Conservation (phyloP, 2,329 filamentous ascomycete genomes). For the Beauveria pseudobassiana region DNA sequence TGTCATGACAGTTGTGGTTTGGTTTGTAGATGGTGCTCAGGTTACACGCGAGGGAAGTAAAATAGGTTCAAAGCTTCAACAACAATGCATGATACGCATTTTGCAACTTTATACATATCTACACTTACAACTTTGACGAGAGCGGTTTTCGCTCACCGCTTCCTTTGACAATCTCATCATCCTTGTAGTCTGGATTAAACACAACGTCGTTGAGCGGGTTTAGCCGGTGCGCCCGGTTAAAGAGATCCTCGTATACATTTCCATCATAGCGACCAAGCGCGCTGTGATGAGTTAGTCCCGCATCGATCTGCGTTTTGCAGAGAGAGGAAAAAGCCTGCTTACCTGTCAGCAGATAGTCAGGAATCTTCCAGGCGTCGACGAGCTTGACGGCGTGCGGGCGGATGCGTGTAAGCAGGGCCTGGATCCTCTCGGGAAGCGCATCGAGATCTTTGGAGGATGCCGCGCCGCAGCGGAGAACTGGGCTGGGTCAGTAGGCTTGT, state of each 20-base stretch:
- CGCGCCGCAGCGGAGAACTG: constrained; percentile 9
- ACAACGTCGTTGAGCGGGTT: constrained; percentile 68
- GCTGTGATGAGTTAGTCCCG: background rate
- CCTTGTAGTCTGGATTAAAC: constrained; percentile 63
- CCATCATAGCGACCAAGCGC: constrained; percentile 64
- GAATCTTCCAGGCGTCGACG: constrained; percentile 69
- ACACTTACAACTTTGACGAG: background rate
- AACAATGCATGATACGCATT: background rate
- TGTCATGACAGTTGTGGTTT: no score
- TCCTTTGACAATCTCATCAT: constrained; percentile 8
- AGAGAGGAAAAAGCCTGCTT: background rate
- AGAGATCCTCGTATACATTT: constrained; percentile 72
- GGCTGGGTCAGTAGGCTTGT: background rate
- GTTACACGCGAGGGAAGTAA: no score
- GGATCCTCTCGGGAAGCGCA: background rate
- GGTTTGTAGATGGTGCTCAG: no score
- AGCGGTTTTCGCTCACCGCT: constrained; percentile 7
- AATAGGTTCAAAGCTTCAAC: no score
- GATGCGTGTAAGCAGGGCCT: constrained; percentile 50
- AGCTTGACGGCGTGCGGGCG: constrained; percentile 64
- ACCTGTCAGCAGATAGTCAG: constrained; percentile 68
- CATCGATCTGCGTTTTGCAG: no score
- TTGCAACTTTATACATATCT: background rate
- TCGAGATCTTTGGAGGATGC: constrained; percentile 2
- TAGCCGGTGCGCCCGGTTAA: constrained; percentile 60